Evolutionary conservation across 2,329 filamentous ascomycete species (phyloP).

Genomic region (Fulvia fulva): DNA sequence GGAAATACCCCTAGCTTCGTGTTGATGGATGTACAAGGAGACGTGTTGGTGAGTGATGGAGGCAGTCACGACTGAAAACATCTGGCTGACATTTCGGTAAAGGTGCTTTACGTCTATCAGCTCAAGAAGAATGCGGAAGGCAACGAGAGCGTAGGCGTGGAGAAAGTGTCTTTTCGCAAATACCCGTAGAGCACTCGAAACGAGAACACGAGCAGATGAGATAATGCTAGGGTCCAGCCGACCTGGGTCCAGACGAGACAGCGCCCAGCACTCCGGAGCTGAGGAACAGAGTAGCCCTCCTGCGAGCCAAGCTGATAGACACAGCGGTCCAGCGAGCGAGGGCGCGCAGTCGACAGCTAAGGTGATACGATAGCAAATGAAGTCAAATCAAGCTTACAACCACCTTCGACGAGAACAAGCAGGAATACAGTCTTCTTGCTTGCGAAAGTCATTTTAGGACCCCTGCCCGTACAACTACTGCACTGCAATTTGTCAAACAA

Average conservation of each 20-base stretch:
- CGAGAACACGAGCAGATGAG: conserved; percentile 10
- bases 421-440: background rate
- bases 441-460: background rate
- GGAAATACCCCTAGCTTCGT: conserved; percentile 89
- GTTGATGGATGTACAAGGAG: conserved; percentile 97
- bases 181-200: conserved; percentile 27
- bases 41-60: conserved; percentile 70
- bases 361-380: background rate
- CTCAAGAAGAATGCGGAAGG: conserved; percentile 51
- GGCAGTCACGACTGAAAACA: background rate
- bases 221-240: conserved; percentile 10
- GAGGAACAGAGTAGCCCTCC: background rate
- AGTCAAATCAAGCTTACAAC: background rate
- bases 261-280: background rate
- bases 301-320: background rate
- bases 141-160: conserved; percentile 51
- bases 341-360: background rate
- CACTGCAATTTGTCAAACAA: background rate
- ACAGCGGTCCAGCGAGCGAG: background rate
- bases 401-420: background rate
- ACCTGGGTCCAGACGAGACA: background rate
- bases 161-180: conserved; percentile 55
- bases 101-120: conserved; percentile 79
- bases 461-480: background rate
- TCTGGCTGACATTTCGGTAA: background rate